Evolutionary conservation across 2,329 filamentous ascomycete species (phyloP), one percentile per base, ranked within the genome.

Genomic region (Monosporascus sp.): DNA sequence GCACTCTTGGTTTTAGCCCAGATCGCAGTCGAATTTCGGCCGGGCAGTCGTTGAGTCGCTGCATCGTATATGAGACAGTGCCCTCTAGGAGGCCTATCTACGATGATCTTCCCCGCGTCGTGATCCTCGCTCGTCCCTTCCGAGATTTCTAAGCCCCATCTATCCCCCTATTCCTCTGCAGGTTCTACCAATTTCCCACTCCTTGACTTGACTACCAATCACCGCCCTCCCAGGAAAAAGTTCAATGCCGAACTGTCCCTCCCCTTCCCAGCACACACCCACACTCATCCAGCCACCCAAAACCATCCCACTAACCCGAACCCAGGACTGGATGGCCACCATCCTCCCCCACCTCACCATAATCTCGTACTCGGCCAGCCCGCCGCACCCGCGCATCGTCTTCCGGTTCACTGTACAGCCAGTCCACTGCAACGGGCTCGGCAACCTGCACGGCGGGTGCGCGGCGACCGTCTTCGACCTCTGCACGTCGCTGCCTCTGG

Each of bases 381-480:
- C 60, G 38, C 65, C 74, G 40, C 69, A 73, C 60, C 72, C 77
- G 37, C 54, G 63, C 50, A 60, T 74, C 50, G 72, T 68, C 35
- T 79, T 82, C 65, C 62, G 69, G 54, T 80, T 77, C 66, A 78
- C 71, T 3, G 76, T 82, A 26, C 74, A 77, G 52, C 67, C 70
- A 0, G 60, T 70, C 3, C 78, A 86, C 70, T 76, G 73, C 67
- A 86, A 86, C 67, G 69, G 74, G 6, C 54, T 78, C 15, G 67
- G 68, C 26, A 85, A 78, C 69, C 70, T 87, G 51, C 83, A 86
- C 63, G 83, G 82, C 51, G 84, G 83, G 18, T 85, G 82, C 57
- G 76, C 82, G 0, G 80, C 87, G 2, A 85, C 85, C 0, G 69
- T 91, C 4, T 85, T 89, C 59, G 88, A 91, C 70, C 72, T 80